Percentiles rank a stretch among this genome's conserved stretches.
Evolutionary conservation across 2,329 filamentous ascomycete genomes (phyloP).

Genomic region (Albifimbria verrucaria): DNA sequence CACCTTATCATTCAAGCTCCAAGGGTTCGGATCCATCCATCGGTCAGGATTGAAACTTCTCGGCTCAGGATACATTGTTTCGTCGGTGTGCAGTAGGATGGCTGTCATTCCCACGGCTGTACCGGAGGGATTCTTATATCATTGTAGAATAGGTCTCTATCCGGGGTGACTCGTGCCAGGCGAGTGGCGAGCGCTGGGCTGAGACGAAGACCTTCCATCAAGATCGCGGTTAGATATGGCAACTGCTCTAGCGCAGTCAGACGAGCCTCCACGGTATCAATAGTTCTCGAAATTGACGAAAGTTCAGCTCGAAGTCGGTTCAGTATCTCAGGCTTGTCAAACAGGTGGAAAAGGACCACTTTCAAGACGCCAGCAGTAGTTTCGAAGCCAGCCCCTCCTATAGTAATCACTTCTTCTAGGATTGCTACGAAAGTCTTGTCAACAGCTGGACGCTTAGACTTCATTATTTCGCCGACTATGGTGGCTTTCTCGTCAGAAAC

Average conservation of each 20-base stretch:
- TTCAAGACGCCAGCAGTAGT: conserved; percentile 31
- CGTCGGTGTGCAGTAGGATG: conserved; percentile 20
- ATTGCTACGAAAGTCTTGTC: conserved; percentile 30
- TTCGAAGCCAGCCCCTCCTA: conserved; percentile 33
- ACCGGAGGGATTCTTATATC: conserved; percentile 23
- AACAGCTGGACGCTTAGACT: conserved; percentile 22
- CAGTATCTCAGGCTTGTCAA: conserved; percentile 25
- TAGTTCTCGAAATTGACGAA: neutral
- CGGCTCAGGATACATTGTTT: conserved; percentile 17
- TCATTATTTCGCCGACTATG: conserved; percentile 24
- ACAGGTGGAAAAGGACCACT: conserved; percentile 30
- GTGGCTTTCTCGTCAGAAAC: conserved; percentile 7
- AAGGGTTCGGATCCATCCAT: conserved; percentile 13
- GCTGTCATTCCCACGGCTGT: conserved; percentile 34
- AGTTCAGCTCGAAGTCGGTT: conserved; percentile 31
- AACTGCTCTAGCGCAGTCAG: conserved; percentile 24
- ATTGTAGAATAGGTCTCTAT: conserved; percentile 21
- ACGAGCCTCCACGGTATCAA: conserved; percentile 9
- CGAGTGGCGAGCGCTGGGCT: conserved; percentile 30
- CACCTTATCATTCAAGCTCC: neutral
- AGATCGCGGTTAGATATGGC: conserved; percentile 33
- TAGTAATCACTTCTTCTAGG: conserved; percentile 24
- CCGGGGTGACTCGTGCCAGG: conserved; percentile 22
- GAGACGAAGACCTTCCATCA: conserved; percentile 35
- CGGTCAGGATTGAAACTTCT: conserved; percentile 22